phyloP scores from a whole-genome alignment of 805 yeast genomes.

The Blastobotrys peoriensis region DNA sequence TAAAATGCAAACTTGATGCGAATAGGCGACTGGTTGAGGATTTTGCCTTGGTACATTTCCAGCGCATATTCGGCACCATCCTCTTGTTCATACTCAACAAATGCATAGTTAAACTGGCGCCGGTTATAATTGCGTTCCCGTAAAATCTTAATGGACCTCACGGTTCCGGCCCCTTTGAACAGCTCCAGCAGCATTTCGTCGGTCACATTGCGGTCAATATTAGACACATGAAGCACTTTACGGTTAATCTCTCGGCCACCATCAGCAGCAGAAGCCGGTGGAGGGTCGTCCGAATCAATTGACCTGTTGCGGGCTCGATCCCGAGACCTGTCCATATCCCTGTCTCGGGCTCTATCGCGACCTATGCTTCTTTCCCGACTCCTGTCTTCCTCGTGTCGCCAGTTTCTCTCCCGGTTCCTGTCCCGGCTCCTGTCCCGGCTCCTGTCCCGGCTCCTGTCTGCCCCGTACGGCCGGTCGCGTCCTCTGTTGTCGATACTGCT shows the following conservation, averaged over 20 bases:
- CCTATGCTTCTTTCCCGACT: background rate
- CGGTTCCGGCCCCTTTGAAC: slow-evolving; percentile 54
- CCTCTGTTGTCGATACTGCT: background rate
- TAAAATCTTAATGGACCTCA: slow-evolving; percentile 61
- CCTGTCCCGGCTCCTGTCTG: background rate
- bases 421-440: background rate
- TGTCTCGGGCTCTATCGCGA: too few species aligned
- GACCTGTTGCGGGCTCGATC: too few species aligned
- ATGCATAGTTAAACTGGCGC: slow-evolving; percentile 73
- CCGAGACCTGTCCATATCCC: too few species aligned
- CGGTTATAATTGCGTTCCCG: slow-evolving; percentile 55
- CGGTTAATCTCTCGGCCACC: slow-evolving; percentile 80
- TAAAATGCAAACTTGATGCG: slow-evolving; percentile 80
- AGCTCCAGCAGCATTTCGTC: slow-evolving; percentile 59
- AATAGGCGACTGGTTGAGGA: slow-evolving; percentile 47
- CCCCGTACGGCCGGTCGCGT: too few species aligned
- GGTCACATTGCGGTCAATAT: slow-evolving; percentile 55
- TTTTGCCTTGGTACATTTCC: slow-evolving; percentile 51
- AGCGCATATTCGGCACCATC: slow-evolving; percentile 59
- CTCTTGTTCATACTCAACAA: slow-evolving; percentile 62
- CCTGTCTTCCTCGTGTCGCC: background rate
- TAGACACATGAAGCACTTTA: slow-evolving; percentile 72
- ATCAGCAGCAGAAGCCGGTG: slow-evolving; percentile 45
- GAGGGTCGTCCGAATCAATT: slow-evolving; percentile 1
- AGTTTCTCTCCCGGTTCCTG: background rate